These are phyloP conservation scores for Phytophthora meadii DNA, from an alignment of 352 stramenopile genomes.

Conservation along the genomic window DNA sequence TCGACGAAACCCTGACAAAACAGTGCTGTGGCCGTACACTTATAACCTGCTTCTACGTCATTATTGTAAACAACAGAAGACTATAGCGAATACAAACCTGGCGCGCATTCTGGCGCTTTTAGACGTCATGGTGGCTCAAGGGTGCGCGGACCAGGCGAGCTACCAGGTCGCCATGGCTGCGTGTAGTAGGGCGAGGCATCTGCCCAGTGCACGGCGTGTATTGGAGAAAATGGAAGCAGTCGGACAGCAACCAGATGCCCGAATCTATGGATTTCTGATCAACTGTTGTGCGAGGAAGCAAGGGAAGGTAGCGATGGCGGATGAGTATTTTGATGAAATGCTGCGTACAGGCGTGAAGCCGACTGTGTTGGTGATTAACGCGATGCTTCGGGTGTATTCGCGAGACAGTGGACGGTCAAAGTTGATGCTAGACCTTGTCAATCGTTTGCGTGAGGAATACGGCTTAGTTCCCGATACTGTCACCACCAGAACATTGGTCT, in stretches of 20 bases:
- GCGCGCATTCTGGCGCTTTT: conserved; percentile 57
- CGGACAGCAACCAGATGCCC: conserved; percentile 37
- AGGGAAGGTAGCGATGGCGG: conserved; percentile 39
- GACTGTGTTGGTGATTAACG: conserved; percentile 56
- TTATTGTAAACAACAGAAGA: conserved; percentile 48
- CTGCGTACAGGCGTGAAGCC: conserved; percentile 43
- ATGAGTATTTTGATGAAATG: conserved; percentile 60
- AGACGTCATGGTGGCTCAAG: conserved; percentile 51
- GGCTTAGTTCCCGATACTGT: conserved; percentile 44
- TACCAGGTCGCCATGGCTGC: conserved; percentile 79
- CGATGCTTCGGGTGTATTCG: conserved; percentile 69
- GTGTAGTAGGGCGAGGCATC: conserved; percentile 55
- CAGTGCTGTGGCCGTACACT: conserved; percentile 45
- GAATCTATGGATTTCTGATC: conserved; percentile 68
- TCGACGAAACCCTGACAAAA: conserved; percentile 21
- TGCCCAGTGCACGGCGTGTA: conserved; percentile 47
- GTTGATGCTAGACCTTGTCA: conserved; percentile 38
- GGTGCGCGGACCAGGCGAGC: conserved; percentile 51
- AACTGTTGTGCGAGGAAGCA: conserved; percentile 64
- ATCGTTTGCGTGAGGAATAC: conserved; percentile 44
- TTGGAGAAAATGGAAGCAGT: conserved; percentile 52
- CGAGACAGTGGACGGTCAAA: conserved; percentile 43
- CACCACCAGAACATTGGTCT: conserved; percentile 52
- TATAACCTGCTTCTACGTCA: conserved; percentile 71
- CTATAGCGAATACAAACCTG: conserved; percentile 38